A percentile compares a stretch with the other conserved stretches of the same genome.
phyloP scores from a whole-genome alignment of 805 yeast species.

The Saturnispora sanitii region DNA sequence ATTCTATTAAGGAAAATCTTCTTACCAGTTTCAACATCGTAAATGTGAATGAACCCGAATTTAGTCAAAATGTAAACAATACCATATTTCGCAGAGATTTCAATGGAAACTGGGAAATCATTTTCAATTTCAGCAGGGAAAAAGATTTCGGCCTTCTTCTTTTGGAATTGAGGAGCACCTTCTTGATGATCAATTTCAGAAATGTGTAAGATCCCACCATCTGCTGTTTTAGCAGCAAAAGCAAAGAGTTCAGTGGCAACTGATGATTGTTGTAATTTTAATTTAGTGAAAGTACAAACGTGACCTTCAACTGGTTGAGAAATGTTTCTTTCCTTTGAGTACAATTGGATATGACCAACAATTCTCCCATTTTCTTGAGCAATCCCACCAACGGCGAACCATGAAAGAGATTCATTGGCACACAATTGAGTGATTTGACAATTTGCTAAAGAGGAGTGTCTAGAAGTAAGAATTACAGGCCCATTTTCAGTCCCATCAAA shows the following conservation, averaged over 20 bases:
- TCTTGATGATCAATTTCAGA: slow-evolving; percentile 94
- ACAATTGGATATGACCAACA: slow-evolving; percentile 93
- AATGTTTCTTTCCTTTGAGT: slow-evolving; percentile 76
- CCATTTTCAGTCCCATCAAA: slow-evolving; percentile 72
- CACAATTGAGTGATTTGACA: slow-evolving; percentile 88
- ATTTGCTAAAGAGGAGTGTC: slow-evolving; percentile 70
- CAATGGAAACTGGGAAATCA: slow-evolving; percentile 93
- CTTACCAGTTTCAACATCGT: slow-evolving; percentile 86
- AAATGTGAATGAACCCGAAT: slow-evolving; percentile 91
- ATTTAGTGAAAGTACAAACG: slow-evolving; percentile 78
- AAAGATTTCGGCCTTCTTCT: slow-evolving; percentile 85
- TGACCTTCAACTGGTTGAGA: slow-evolving; percentile 98
- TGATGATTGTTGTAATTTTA: slow-evolving; percentile 65
- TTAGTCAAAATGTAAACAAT: slow-evolving; percentile 84
- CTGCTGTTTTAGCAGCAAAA: slow-evolving; percentile 81
- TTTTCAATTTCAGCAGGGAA: slow-evolving; percentile 94
- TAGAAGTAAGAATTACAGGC: slow-evolving; percentile 73
- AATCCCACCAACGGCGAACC: slow-evolving; percentile 95
- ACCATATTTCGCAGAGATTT: slow-evolving; percentile 78
- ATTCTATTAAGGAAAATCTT: slow-evolving; percentile 93
- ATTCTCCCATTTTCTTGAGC: slow-evolving; percentile 89
- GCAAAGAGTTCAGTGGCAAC: slow-evolving; percentile 80
- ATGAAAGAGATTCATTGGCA: slow-evolving; percentile 66
- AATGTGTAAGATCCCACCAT: slow-evolving; percentile 79
- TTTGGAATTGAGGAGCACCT: slow-evolving; percentile 70